phyloP scores from a whole-genome alignment of 345 rosid species.

The Linum tenue region DNA sequence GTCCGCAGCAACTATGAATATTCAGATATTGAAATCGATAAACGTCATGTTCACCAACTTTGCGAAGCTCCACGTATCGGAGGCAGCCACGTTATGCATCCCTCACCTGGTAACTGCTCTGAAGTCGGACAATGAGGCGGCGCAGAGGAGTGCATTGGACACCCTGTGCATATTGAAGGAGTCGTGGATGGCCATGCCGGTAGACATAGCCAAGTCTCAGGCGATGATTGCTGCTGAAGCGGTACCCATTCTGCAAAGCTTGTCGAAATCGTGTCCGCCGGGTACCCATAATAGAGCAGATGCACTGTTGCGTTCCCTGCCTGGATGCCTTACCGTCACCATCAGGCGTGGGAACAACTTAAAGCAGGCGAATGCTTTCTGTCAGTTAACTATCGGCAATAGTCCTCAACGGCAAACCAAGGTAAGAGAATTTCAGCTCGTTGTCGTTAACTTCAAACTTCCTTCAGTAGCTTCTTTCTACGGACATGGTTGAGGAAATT shows the following conservation, averaged over 20 bases:
- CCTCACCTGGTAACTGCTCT: conserved; percentile 75
- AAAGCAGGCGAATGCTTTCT: conserved; percentile 78
- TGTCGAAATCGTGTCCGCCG: conserved; percentile 79
- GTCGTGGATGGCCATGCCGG: conserved; percentile 71
- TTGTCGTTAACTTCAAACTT: too few species aligned
- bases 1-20: conserved; percentile 64
- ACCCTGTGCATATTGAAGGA: conserved; percentile 66
- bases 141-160: conserved; percentile 69
- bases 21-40: conserved; percentile 65
- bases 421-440: conserved; percentile 26
- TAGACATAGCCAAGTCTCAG: conserved; percentile 73
- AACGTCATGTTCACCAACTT: conserved; percentile 73
- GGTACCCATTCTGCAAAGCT: conserved; percentile 64
- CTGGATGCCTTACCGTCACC: conserved; percentile 75
- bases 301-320: conserved; percentile 74
- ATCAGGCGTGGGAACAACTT: conserved; percentile 74
- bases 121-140: conserved; percentile 62
- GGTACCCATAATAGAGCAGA: conserved; percentile 84
- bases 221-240: conserved; percentile 83
- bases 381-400: conserved; percentile 71
- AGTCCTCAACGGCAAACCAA: conserved; percentile 82
- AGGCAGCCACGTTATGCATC: conserved; percentile 82
- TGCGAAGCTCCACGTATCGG: conserved; percentile 75
- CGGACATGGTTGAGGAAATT: neutral
- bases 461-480: too few species aligned